Evolutionary conservation across 2,329 filamentous ascomycete genomes (phyloP), one percentile per base, ranked within the genome.

Genomic region (Didymella arachidicola): DNA sequence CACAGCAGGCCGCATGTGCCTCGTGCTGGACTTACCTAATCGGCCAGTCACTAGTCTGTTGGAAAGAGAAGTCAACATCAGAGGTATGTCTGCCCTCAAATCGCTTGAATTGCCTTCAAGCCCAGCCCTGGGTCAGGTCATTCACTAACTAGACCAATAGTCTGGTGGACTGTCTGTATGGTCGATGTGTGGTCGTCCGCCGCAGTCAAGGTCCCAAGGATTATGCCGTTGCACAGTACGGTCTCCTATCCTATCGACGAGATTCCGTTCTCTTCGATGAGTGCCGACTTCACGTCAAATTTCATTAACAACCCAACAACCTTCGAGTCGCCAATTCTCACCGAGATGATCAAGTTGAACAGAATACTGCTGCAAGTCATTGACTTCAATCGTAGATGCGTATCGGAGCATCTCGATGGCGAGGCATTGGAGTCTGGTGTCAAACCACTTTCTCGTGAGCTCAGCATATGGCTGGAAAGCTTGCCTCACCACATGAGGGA

Each of bases 271-370:
- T 60, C 58, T 2, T 62, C 60, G 1, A 68, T 69, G 67, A 61
- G 55, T 29, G 55, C 52, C 27, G 52, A 61, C 41, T 55, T 61
- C 18, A 58, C 53, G 5, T 61, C 60, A 1, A 56, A 53, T n/a
- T 59, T 60, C 18, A 61, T 56, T 1, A 57, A 54, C 12, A 53
- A 66, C 25, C 46, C 59, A 12, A 48, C 50, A 11, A 57, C 56
- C 10, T 53, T 53, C 10, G 50, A 60, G n/a, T 65, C 65, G 11
- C 65, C 67, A n/a, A 56, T 69, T 8, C 57, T 69, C 5, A 64
- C 67, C n/a, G 67, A 69, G 45, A 69, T 69, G 67, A 60, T 69
- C 32, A 69, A 68, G 27, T 44, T 69, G 14, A 69, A 69, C 32
- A 59, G 64, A 25, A 68, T 69, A 27, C 43, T 69, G 26, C 45